A percentile compares a stretch with the other conserved stretches of the same genome.
Conservation (phyloP, 2,329 filamentous ascomycete species). For the Fusarium subglutinans region DNA sequence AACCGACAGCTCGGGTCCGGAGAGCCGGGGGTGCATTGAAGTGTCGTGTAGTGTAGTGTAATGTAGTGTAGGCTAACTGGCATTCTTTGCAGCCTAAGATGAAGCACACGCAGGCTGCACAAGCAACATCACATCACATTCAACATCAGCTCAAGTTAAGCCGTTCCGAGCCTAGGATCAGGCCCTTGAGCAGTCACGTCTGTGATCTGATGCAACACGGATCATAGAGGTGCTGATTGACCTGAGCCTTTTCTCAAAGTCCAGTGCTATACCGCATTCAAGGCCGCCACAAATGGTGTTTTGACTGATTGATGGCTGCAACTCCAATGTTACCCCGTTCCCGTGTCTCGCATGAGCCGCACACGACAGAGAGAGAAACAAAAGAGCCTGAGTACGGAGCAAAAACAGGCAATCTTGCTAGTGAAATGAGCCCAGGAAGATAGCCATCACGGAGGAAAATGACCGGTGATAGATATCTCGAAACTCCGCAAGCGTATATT, state of each 20-base stretch:
- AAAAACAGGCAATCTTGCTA: constrained; percentile 1
- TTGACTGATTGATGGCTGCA: constrained; percentile 11
- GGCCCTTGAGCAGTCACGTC: neutral
- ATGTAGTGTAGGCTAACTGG: neutral
- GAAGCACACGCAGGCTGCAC: neutral
- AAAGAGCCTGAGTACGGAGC: neutral
- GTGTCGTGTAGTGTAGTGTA: neutral
- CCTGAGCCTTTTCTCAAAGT: neutral
- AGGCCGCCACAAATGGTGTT: constrained; percentile 19
- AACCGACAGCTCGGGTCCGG: constrained; percentile 43
- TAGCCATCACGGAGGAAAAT: neutral
- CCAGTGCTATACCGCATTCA: constrained; percentile 19
- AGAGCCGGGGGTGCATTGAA: constrained; percentile 19
- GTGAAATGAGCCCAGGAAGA: constrained; percentile 7
- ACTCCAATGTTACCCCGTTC: constrained; percentile 22
- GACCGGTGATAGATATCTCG: neutral
- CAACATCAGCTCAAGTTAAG: constrained; percentile 12
- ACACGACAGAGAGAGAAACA: constrained; percentile 1
- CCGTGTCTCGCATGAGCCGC: constrained; percentile 37
- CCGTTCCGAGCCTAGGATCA: constrained; percentile 30
- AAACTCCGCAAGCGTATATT: constrained; percentile 9
- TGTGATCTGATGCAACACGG: neutral
- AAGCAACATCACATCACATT: neutral
- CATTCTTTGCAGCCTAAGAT: neutral
- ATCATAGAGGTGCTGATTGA: neutral